Evolutionary conservation across 73 alveolate genomes (phyloP).

Genomic region (Durusdinium trenchii): DNA sequence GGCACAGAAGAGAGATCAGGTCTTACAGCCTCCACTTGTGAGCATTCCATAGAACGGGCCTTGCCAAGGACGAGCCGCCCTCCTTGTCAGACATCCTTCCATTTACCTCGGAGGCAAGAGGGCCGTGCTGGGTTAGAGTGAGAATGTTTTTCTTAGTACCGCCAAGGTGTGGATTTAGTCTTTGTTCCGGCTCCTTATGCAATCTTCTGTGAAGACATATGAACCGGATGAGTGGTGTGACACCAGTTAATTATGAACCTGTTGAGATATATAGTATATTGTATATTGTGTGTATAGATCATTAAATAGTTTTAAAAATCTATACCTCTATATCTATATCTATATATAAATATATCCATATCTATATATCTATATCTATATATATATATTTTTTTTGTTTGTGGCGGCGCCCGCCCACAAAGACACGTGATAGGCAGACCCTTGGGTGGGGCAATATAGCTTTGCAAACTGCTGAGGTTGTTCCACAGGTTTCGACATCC

Average conservation of each 20-base stretch:
- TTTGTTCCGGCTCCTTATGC: background rate
- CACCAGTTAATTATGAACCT: background rate
- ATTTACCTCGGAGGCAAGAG: slow-evolving; percentile 14
- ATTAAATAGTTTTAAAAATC: background rate
- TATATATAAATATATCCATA: too few relatives aligned
- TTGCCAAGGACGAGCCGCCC: slow-evolving; percentile 34
- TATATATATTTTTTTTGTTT: too few relatives aligned
- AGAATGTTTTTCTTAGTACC: background rate
- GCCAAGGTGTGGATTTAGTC: background rate
- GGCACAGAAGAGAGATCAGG: background rate
- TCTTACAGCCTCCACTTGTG: background rate
- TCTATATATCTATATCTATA: too few relatives aligned
- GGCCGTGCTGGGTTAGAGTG: background rate
- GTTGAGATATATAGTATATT: background rate
- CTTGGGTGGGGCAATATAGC: too few relatives aligned
- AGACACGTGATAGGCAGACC: too few relatives aligned
- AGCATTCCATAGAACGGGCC: background rate
- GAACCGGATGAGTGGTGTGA: too few relatives aligned
- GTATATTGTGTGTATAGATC: too few relatives aligned
- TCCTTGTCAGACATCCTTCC: slow-evolving; percentile 6
- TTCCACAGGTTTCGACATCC: too few relatives aligned
- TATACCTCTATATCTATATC: too few relatives aligned
- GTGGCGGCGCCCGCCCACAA: too few relatives aligned
- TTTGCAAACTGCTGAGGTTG: too few relatives aligned
- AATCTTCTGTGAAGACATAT: background rate